A percentile compares a stretch with the other conserved stretches of the same genome.
Conservation (phyloP, 345 rosid genomes). For the Lenwebbia sp. region DNA sequence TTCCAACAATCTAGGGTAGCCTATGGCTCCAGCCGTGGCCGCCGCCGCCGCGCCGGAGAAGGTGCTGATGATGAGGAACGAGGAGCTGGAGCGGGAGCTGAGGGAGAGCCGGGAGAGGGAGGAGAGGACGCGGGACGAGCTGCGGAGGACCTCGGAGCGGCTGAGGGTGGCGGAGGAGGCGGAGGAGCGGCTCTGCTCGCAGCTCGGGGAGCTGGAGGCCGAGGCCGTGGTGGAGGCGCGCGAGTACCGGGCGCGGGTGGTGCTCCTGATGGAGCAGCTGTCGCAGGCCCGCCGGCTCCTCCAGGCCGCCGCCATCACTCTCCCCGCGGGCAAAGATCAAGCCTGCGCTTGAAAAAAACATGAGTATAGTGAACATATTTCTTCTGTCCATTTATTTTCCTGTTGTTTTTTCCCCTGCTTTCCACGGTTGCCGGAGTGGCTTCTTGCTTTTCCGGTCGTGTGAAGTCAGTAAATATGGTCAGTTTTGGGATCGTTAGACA, state of each 20-base stretch:
- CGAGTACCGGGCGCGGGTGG: conserved; percentile 44
- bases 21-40: conserved; percentile 1
- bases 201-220: conserved; percentile 84
- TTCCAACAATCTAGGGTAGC: neutral
- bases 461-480: neutral
- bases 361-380: neutral
- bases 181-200: conserved; percentile 76
- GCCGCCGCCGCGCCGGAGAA: conserved; percentile 1
- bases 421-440: neutral
- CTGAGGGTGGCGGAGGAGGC: conserved; percentile 70
- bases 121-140: conserved; percentile 43
- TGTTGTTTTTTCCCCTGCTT: neutral
- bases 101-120: conserved; percentile 35
- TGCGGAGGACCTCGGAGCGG: conserved; percentile 32
- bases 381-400: neutral
- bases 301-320: neutral
- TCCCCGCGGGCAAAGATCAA: neutral
- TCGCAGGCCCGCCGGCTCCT: conserved; percentile 23
- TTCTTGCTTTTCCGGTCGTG: neutral
- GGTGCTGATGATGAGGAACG: conserved; percentile 38
- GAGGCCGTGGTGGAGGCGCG: conserved; percentile 72
- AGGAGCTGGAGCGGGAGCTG: conserved; percentile 48
- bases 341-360: neutral
- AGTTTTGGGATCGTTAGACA: neutral
- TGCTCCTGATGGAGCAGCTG: conserved; percentile 55